Conservation (phyloP, 2,329 filamentous ascomycete genomes). For the Microdochium bolleyi region DNA sequence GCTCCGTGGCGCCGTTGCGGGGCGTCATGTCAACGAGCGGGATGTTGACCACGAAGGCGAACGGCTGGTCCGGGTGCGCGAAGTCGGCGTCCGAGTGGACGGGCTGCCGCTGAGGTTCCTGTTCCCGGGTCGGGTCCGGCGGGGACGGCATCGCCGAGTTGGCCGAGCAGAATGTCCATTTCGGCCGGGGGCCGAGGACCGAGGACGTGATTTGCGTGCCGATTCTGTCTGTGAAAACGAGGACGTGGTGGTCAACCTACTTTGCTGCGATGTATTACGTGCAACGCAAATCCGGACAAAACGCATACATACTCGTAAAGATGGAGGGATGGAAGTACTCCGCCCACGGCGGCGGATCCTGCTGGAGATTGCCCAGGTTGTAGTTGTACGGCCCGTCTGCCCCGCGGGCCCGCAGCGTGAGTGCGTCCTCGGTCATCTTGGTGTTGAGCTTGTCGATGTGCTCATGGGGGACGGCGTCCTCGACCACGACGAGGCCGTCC, state of each 20-base stretch:
- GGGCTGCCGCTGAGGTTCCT: conserved; percentile 35
- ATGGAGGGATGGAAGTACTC: conserved; percentile 40
- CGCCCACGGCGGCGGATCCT: conserved; percentile 45
- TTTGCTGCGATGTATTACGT: too few species aligned
- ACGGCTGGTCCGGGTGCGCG: conserved; percentile 42
- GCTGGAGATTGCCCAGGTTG: conserved; percentile 54
- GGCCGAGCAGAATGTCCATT: conserved; percentile 50
- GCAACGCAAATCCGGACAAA: too few species aligned
- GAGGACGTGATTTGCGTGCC: conserved; percentile 47
- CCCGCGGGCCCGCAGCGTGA: conserved; percentile 37
- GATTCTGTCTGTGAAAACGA: conserved; percentile 41
- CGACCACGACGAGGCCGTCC: conserved; percentile 49
- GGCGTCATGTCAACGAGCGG: conserved; percentile 40
- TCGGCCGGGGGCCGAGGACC: conserved; percentile 44
- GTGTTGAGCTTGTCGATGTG: conserved; percentile 46
- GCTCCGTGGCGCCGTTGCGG: conserved; percentile 46
- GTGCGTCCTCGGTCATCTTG: conserved; percentile 53
- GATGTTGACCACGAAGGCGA: conserved; percentile 47
- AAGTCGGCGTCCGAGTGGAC: conserved; percentile 55
- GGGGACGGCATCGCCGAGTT: conserved; percentile 48
- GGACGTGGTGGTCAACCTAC: too few species aligned
- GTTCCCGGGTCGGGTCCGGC: conserved; percentile 17
- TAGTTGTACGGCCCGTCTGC: conserved; percentile 54
- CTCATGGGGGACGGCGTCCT: conserved; percentile 40
- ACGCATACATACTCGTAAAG: conserved; percentile 38